These are phyloP conservation scores for Sordariomycetes sp. DNA, from an alignment of 2,329 filamentous ascomycete genomes.

Conservation along the genomic window DNA sequence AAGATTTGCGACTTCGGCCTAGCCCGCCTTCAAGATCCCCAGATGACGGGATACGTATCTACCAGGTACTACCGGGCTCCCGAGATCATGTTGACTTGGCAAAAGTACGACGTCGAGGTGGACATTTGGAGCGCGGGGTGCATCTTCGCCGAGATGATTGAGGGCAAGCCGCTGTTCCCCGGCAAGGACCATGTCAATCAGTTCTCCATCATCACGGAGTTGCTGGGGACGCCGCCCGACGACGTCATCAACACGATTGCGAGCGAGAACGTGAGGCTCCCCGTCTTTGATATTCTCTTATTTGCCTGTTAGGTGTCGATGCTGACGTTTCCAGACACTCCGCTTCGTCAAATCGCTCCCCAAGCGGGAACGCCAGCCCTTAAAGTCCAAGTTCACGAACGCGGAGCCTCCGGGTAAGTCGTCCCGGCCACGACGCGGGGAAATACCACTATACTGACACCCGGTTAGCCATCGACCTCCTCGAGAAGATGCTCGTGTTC, in stretches of 20 bases:
- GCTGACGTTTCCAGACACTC: constrained; percentile 51
- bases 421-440: neutral
- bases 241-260: constrained; percentile 98
- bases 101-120: constrained; percentile 98
- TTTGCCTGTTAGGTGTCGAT: neutral
- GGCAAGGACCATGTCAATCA: constrained; percentile 99
- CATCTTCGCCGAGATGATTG: constrained; percentile 98
- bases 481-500: constrained; percentile 96
- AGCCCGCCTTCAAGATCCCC: constrained; percentile 93
- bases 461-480: constrained; percentile 66
- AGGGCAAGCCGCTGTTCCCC: constrained; percentile 94
- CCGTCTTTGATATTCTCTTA: neutral
- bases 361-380: constrained; percentile 80
- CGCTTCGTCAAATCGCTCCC: constrained; percentile 96
- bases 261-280: constrained; percentile 86
- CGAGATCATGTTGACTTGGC: constrained; percentile 99
- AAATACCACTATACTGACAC: neutral
- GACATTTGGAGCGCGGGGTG: constrained; percentile 99
- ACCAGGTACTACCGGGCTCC: constrained; percentile 97
- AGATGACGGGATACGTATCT: constrained; percentile 99
- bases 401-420: constrained; percentile 69
- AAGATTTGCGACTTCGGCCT: constrained; percentile 99
- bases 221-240: constrained; percentile 89
- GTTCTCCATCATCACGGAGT: constrained; percentile 97
- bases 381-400: constrained; percentile 86